These are phyloP conservation scores for Chlamydomonas schloesseri DNA, from an alignment of 139 green algal genomes.

Conservation along the genomic window DNA sequence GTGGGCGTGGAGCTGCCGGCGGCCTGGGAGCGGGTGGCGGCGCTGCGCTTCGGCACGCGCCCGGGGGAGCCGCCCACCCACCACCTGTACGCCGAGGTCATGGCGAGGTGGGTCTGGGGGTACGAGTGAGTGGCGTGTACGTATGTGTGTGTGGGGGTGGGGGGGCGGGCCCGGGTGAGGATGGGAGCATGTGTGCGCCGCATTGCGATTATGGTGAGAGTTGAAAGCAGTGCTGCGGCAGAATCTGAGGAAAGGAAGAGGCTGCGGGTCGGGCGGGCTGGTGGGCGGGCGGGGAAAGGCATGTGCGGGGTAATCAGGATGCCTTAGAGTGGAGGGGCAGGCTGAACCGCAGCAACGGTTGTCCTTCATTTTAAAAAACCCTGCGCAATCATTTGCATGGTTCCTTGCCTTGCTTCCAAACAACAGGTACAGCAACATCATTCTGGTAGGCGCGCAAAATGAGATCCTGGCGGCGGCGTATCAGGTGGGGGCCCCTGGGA, in stretches of 20 bases:
- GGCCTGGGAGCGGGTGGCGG: slow-evolving; percentile 81
- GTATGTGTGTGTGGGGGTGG: no score
- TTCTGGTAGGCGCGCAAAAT: slow-evolving; percentile 58
- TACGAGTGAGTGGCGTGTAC: background rate
- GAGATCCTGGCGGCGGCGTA: slow-evolving; percentile 20
- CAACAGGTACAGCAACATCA: slow-evolving; percentile 72
- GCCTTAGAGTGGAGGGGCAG: no score
- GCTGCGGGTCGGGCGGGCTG: no score
- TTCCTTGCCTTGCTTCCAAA: no score
- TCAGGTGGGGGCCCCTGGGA: slow-evolving; percentile 35
- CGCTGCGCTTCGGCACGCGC: slow-evolving; percentile 74
- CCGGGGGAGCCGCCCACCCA: slow-evolving; percentile 58
- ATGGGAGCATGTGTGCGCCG: background rate
- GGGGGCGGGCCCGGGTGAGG: background rate
- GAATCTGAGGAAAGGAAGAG: no score
- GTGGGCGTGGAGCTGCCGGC: slow-evolving; percentile 64
- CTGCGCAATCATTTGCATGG: no score
- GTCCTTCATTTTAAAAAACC: no score
- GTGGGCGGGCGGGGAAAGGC: no score
- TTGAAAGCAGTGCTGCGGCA: no score
- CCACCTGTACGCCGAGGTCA: slow-evolving; percentile 80
- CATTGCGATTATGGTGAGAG: no score
- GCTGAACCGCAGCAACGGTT: no score
- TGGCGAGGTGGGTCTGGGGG: slow-evolving; percentile 69
- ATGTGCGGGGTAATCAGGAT: no score